Evolutionary conservation across 1,284 basidiomycete genomes (phyloP), one percentile per base, ranked within the genome.

Genomic region (Ustilago cynodontis): DNA sequence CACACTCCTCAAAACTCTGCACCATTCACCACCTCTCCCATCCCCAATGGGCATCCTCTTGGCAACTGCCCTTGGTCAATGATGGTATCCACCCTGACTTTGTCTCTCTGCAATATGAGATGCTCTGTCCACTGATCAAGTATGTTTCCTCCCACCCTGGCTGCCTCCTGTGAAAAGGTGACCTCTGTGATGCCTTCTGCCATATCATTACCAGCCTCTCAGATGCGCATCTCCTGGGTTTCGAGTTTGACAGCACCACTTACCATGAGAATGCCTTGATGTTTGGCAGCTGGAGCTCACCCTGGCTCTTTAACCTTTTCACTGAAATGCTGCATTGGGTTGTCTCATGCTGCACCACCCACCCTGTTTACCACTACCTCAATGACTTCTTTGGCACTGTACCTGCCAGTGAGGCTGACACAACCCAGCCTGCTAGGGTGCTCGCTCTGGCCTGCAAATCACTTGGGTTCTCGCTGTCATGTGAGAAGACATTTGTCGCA

Each of bases 271-370:
- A 18, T 18, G 26, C 24, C 11, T n/a, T 51, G 10, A 31, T 26
- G 9, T 51, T 51, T 51, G 49, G 49, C 3, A 26, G 49, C 6
- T 8, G 26, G 11, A 29, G 6, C 13, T 51, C 49, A 18, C 49
- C 49, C 16, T 51, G 24, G 26, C 49, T 51, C 11, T 51, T 51
- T 26, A 51, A 51, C 26, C 49, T 51, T 10, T 51, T 51, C 6
- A 6, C 49, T 0, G 49, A 51, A 13, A 29, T 51, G 16, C 16
- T 51, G 5, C 22, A 51, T 22, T 51, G 49, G 49, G 13, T 51
- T 18, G 49, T 47, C 14, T 39, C 37, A 6, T 39, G 10, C 14
- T 39, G 37, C 37, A 39, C 37, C 18, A 11, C 5, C 11, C 6
- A 13, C 6, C 37, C 37, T 5, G 37, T 39, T 5, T 39, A 14